phyloP scores from a whole-genome alignment of 2,329 filamentous ascomycete genomes.

The Fusarium piperis region DNA sequence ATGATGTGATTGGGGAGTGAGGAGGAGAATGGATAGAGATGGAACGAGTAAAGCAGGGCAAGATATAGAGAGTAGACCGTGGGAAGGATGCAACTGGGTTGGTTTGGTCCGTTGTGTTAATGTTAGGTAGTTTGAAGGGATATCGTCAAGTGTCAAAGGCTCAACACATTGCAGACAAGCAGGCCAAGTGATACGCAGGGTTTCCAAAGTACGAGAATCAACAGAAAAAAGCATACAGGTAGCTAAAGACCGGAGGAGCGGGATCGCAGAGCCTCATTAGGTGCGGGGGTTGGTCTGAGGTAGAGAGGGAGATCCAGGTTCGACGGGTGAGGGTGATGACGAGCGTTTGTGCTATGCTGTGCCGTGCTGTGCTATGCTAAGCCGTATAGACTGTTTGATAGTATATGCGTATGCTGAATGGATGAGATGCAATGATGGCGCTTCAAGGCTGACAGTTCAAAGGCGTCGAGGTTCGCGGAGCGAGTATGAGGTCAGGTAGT shows the following conservation, averaged over 20 bases:
- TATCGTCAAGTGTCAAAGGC: neutral
- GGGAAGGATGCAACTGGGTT: neutral
- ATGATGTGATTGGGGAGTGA: neutral
- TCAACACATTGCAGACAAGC: neutral
- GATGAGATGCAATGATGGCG: neutral
- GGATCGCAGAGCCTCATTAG: neutral
- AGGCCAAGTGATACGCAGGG: neutral
- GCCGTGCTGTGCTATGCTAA: neutral
- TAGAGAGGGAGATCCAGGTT: slow-evolving; percentile 26
- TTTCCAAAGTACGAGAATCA: neutral
- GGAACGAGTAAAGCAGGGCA: neutral
- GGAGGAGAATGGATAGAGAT: neutral
- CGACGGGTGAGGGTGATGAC: slow-evolving; percentile 6
- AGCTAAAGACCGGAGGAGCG: neutral
- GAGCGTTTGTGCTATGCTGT: slow-evolving; percentile 7
- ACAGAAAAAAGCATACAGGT: slow-evolving; percentile 19
- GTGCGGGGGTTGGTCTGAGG: neutral
- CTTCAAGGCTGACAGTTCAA: neutral
- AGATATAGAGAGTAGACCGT: neutral
- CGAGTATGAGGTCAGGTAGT: neutral
- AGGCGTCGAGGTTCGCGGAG: neutral
- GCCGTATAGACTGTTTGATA: neutral
- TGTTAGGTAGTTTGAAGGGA: neutral
- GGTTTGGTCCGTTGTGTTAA: too few relatives aligned
- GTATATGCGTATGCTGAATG: neutral